A percentile compares a stretch with the other conserved stretches of the same genome.
phyloP scores from a whole-genome alignment of 2,329 filamentous ascomycete species.

The Cladosporium austrohemisphaericum region DNA sequence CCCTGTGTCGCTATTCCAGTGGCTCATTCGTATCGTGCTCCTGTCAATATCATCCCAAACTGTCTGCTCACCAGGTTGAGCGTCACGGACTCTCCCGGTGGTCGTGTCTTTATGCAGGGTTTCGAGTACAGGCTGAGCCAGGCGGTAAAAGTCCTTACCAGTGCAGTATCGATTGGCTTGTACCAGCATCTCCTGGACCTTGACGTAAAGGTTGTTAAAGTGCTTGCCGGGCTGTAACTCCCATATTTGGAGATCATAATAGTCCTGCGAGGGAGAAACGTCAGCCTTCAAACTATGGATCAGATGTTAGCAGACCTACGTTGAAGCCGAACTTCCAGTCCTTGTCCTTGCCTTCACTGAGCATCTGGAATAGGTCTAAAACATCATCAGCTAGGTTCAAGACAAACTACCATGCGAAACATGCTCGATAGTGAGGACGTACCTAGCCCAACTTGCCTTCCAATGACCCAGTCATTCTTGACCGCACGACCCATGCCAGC shows the following conservation, averaged over 20 bases:
- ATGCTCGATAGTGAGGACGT: background rate
- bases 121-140: constrained; percentile 34
- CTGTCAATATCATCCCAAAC: constrained; percentile 34
- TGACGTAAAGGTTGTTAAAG: constrained; percentile 22
- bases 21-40: constrained; percentile 15
- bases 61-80: constrained; percentile 35
- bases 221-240: constrained; percentile 34
- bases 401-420: background rate
- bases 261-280: constrained; percentile 25
- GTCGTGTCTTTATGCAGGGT: constrained; percentile 36
- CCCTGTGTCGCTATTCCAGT: constrained; percentile 14
- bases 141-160: constrained; percentile 33
- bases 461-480: constrained; percentile 37
- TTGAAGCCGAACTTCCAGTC: constrained; percentile 41
- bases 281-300: background rate
- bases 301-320: background rate
- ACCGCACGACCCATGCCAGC: constrained; percentile 39
- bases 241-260: constrained; percentile 45
- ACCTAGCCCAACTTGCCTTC: constrained; percentile 32
- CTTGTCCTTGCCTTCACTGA: constrained; percentile 30
- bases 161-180: constrained; percentile 36
- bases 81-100: constrained; percentile 35
- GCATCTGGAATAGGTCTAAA: constrained; percentile 37
- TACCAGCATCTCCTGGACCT: constrained; percentile 31
- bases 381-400: background rate